phyloP scores from a whole-genome alignment of 1,284 basidiomycete species.

The Phellinidium pouzarii region DNA sequence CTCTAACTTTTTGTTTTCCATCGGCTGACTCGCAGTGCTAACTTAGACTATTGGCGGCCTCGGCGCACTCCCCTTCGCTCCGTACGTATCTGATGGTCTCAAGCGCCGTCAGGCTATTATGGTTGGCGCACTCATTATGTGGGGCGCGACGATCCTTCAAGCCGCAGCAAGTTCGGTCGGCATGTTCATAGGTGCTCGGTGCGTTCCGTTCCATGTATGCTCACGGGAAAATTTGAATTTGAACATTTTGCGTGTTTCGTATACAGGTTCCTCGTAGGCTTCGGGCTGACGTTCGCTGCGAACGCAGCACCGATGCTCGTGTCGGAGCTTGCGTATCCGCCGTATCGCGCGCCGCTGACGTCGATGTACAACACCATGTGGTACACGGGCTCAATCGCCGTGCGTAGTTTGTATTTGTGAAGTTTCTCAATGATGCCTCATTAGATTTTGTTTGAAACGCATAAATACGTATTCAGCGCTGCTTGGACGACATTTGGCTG shows the following conservation, averaged over 20 bases:
- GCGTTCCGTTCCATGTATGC: conserved; percentile 19
- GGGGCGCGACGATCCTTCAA: conserved; percentile 58
- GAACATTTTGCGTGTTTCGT: conserved; percentile 2
- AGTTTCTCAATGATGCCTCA: conserved; percentile 5
- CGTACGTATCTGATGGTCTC: conserved; percentile 61
- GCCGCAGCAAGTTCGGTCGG: conserved; percentile 63
- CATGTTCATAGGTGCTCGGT: conserved; percentile 79
- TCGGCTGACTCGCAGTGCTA: neutral
- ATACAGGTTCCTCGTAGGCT: conserved; percentile 64
- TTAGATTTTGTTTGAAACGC: conserved; percentile 17
- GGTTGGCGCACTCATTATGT: conserved; percentile 55
- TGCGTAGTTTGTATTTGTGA: conserved; percentile 29
- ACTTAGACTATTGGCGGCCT: conserved; percentile 43
- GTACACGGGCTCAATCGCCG: conserved; percentile 71
- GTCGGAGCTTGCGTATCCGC: conserved; percentile 71
- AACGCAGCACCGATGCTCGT: conserved; percentile 58
- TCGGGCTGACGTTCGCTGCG: conserved; percentile 68
- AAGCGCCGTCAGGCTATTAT: conserved; percentile 61
- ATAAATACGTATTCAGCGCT: conserved; percentile 34
- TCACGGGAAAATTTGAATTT: neutral
- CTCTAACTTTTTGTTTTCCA: neutral
- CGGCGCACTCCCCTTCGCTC: conserved; percentile 61
- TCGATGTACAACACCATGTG: conserved; percentile 75
- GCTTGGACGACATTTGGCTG: conserved; percentile 75
- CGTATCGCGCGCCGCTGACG: conserved; percentile 66